Evolutionary conservation across 768 basidiomycete species (phyloP), one percentile per base, ranked within the genome.

Genomic region (Serendipita indica): DNA sequence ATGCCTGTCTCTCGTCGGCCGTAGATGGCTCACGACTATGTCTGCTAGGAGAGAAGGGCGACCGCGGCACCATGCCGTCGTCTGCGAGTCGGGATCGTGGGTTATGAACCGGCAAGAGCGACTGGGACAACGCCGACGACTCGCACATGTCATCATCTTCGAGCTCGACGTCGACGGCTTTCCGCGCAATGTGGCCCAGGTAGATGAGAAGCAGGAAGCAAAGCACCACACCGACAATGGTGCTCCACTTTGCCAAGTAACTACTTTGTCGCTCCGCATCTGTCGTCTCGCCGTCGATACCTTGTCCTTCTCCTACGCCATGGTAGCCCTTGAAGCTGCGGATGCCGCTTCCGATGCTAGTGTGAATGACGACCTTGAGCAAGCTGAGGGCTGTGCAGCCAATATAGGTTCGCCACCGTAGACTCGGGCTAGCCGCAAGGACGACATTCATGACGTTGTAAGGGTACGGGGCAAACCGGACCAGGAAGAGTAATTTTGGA

Each of bases 401-500:
- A 37, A 81, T 79, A 73, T 90, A 91, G 25, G 86, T 89, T 62
- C 76, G 75, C 62, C 92, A 75, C 3, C 83, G 83, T 64, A 93
- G 80, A 3, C 84, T 81, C 32, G 83, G 83, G n/a, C 86, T 82
- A 2, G 89, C 87, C 5, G 92, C 90, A 49, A 96, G 79, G 49
- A 96, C 81, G 66, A 86, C 88, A 73, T 94, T 96, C 82, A 94
- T 89, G 66, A 94, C 86, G 72, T 94, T 94, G 74, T 86, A 89
- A 0, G 86, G 88, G 67, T 90, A 89, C 2, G 89, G 89, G n/a
- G 87, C 90, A 58, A 92, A 76, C 54, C 92, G 85, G 64, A 96
- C 88, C 61, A 94, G 80, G 73, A 94, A 90, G 18, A 96, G 80
- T 3, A 96, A 77, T 65, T 83, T 83, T 0, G 91, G 91, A 57